Conservation (phyloP, 805 yeast species). For the Monosporozyma aerobia region DNA sequence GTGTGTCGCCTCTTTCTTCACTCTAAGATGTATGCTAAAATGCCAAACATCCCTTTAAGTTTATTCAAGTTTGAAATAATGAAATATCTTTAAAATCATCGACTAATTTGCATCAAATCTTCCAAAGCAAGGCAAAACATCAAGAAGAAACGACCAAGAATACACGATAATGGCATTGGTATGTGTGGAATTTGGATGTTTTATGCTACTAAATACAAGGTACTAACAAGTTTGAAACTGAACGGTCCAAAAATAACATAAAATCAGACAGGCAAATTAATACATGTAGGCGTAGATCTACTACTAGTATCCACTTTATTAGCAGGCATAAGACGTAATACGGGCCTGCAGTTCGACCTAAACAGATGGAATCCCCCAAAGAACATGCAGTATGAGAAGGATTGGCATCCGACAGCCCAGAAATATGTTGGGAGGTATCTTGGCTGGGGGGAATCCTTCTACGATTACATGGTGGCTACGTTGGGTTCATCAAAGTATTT, state of each 20-base stretch:
- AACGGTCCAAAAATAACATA: background rate
- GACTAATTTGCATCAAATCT: background rate
- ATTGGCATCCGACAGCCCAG: constrained; percentile 22
- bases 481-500: constrained; percentile 70
- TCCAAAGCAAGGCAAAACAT: background rate
- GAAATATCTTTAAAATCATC: background rate
- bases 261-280: constrained; percentile 39
- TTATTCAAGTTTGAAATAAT: too few relatives aligned
- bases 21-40: background rate
- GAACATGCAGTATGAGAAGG: constrained; percentile 37
- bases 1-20: background rate
- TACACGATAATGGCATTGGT: background rate
- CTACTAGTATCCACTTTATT: constrained; percentile 55
- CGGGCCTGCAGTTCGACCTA: constrained; percentile 57
- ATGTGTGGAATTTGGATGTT: background rate
- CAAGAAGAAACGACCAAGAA: too few relatives aligned
- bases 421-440: constrained; percentile 57
- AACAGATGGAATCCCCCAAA: constrained; percentile 10
- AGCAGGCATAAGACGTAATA: constrained; percentile 64
- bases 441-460: constrained; percentile 74
- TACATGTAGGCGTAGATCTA: constrained; percentile 52
- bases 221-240: background rate
- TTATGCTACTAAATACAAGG: background rate
- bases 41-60: too few relatives aligned
- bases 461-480: constrained; percentile 61